A percentile compares a stretch with the other conserved stretches of the same genome.
phyloP scores from a whole-genome alignment of 345 rosid species.

The Eucalyptus microcorys region DNA sequence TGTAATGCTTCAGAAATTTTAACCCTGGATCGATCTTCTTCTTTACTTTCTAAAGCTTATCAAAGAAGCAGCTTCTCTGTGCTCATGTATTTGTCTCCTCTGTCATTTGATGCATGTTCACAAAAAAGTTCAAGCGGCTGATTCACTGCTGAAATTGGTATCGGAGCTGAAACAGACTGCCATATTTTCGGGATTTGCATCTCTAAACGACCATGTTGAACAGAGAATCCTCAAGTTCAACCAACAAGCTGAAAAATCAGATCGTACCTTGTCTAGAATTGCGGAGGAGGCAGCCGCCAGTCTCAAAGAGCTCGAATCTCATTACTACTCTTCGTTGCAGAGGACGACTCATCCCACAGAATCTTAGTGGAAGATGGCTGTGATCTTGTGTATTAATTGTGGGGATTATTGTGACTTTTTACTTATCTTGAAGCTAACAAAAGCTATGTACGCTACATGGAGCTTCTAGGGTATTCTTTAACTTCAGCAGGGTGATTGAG shows the following conservation, averaged over 20 bases:
- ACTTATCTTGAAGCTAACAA: not conserved
- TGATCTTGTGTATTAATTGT: not conserved
- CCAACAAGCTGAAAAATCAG: conserved; percentile 58
- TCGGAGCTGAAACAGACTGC: conserved; percentile 87
- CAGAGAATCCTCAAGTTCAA: conserved; percentile 59
- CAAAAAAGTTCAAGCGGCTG: conserved; percentile 70
- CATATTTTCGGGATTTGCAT: conserved; percentile 86
- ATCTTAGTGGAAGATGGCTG: not conserved
- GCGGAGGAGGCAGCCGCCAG: conserved; percentile 83
- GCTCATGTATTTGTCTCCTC: not conserved
- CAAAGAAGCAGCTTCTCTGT: not conserved
- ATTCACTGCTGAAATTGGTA: conserved; percentile 77
- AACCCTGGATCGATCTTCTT: not conserved
- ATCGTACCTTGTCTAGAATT: conserved; percentile 48
- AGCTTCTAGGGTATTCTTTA: not conserved
- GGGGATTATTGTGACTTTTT: not conserved
- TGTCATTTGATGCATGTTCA: not conserved
- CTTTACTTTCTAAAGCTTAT: not conserved
- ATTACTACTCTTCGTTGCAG: conserved; percentile 69
- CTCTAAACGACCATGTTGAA: conserved; percentile 80
- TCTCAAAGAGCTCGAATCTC: conserved; percentile 81
- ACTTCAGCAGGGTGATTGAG: not conserved
- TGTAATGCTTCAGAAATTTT: not conserved
- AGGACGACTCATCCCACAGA: conserved; percentile 7
- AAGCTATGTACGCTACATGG: not conserved